Conservation (phyloP, 495 filamentous ascomycete genomes). For the Xylaria telfairii region DNA sequence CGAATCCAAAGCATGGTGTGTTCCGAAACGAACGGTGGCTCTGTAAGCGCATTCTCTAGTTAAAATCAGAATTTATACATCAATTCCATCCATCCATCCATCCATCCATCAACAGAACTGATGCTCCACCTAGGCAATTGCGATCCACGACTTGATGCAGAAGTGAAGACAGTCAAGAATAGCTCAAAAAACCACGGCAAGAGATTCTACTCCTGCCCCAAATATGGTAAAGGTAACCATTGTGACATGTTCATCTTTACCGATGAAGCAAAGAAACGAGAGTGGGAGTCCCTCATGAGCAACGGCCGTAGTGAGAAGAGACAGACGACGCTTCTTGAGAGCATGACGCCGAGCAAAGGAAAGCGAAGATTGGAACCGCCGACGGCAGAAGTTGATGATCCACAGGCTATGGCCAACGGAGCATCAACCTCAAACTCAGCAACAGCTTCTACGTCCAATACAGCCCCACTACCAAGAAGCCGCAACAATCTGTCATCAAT, state of each 20-base stretch:
- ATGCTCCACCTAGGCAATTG: slow-evolving; percentile 62
- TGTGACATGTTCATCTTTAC: slow-evolving; percentile 79
- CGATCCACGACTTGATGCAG: slow-evolving; percentile 64
- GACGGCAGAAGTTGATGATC: slow-evolving; percentile 28
- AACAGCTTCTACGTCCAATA: background rate
- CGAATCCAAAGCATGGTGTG: slow-evolving; percentile 56
- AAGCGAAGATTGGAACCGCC: slow-evolving; percentile 29
- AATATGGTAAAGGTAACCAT: slow-evolving; percentile 45
- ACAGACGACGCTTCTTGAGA: slow-evolving; percentile 35
- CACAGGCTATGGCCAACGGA: background rate
- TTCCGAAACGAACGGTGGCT: slow-evolving; percentile 51
- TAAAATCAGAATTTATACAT: background rate
- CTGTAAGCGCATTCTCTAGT: slow-evolving; percentile 43
- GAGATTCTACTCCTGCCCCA: slow-evolving; percentile 72
- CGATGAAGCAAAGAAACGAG: slow-evolving; percentile 63
- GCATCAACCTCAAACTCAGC: slow-evolving; percentile 24
- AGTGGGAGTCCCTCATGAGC: slow-evolving; percentile 56
- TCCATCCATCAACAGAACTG: background rate
- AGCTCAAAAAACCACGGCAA: slow-evolving; percentile 68
- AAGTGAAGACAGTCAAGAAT: slow-evolving; percentile 68
- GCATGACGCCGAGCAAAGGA: slow-evolving; percentile 36
- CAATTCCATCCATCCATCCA: background rate
- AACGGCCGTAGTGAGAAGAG: slow-evolving; percentile 49
- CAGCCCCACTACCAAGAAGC: background rate
- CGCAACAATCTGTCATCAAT: background rate